A percentile compares a stretch with the other conserved stretches of the same genome.
phyloP scores from a whole-genome alignment of 1,139 yeast species.

The Debaryomyces nepalensis region DNA sequence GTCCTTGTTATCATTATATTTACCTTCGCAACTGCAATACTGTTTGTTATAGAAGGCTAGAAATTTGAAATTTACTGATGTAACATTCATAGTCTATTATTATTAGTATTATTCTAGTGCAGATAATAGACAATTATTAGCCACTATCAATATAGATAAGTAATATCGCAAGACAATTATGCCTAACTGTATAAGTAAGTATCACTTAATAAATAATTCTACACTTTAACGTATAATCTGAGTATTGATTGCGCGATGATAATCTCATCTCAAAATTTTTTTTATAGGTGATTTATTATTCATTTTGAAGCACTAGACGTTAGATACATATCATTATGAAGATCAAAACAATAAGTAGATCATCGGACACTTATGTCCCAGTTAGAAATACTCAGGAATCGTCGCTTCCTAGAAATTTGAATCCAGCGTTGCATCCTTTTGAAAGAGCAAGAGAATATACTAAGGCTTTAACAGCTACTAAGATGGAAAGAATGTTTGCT shows the following conservation, averaged over 20 bases:
- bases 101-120: not conserved
- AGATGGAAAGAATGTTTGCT: slow-evolving; percentile 95
- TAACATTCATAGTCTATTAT: slow-evolving; percentile 1
- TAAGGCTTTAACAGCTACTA: slow-evolving; percentile 92
- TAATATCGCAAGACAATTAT: not conserved
- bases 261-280: slow-evolving; percentile 16
- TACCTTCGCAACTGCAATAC: slow-evolving; percentile 3
- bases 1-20: slow-evolving; percentile 3
- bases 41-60: slow-evolving; percentile 8
- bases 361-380: slow-evolving; percentile 90
- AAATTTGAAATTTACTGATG: slow-evolving; percentile 1
- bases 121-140: not conserved
- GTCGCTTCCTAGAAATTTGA: slow-evolving; percentile 83
- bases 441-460: slow-evolving; percentile 97
- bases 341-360: slow-evolving; percentile 87
- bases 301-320: not conserved
- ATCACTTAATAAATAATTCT: slow-evolving; percentile 6
- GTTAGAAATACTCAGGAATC: slow-evolving; percentile 89
- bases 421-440: slow-evolving; percentile 95
- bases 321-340: slow-evolving; percentile 52
- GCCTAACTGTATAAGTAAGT: slow-evolving; percentile 3
- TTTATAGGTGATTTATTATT: not conserved
- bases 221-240: not conserved
- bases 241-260: slow-evolving; percentile 3
- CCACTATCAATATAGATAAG: not conserved